Evolutionary conservation across 2,329 filamentous ascomycete species (phyloP).

Genomic region (Scytalidium sp.): DNA sequence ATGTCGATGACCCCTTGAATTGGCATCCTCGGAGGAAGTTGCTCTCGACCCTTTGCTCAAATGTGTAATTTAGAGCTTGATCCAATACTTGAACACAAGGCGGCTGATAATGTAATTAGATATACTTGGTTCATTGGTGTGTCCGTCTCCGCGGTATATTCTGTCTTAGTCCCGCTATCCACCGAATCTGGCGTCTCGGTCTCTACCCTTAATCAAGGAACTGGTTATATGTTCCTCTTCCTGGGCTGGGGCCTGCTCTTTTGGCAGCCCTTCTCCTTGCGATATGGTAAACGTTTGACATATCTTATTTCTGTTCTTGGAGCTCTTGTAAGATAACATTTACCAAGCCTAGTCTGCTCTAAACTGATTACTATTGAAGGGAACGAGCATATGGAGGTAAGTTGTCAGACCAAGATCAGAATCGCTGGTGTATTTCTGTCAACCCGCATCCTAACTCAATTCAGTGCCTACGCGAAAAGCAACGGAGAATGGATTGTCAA

Average conservation of each 20-base stretch:
- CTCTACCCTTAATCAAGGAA: conserved; percentile 33
- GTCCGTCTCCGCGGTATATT: conserved; percentile 34
- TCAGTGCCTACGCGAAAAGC: neutral
- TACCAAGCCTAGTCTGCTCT: neutral
- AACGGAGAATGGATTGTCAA: conserved; percentile 6
- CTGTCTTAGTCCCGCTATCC: conserved; percentile 33
- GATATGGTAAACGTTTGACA: conserved; percentile 4
- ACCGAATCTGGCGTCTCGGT: conserved; percentile 31
- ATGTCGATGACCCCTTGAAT: conserved; percentile 33
- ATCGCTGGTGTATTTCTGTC: neutral
- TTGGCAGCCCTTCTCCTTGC: conserved; percentile 2
- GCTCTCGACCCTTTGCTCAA: conserved; percentile 9
- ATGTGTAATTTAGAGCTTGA: conserved; percentile 1
- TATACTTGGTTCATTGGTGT: conserved; percentile 28
- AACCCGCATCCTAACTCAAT: neutral
- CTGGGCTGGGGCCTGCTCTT: conserved; percentile 10
- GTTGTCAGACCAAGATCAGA: no score
- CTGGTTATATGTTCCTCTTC: conserved; percentile 18
- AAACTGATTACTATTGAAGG: neutral
- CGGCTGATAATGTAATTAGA: neutral
- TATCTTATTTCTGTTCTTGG: conserved; percentile 2
- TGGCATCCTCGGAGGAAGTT: conserved; percentile 27
- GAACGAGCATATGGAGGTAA: neutral
- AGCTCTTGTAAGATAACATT: neutral
- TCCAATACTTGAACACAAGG: neutral